Percentiles rank a stretch among this genome's conserved stretches.
These are phyloP conservation scores for Scortechinia acanthostroma DNA, from an alignment of 2,329 filamentous ascomycete species.

Conservation along the genomic window DNA sequence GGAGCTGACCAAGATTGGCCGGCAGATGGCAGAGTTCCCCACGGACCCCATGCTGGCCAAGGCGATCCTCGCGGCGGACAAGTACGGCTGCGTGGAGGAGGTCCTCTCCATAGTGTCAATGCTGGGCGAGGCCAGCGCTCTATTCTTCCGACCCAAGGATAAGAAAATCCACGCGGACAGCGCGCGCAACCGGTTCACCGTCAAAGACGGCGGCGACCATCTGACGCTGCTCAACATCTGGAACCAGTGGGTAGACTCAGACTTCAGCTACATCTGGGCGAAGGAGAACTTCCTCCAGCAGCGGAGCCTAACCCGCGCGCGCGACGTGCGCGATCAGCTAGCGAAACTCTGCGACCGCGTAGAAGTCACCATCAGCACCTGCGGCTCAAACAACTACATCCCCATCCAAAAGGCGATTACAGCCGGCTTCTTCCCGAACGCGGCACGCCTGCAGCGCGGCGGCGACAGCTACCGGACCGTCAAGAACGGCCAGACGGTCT, in stretches of 20 bases:
- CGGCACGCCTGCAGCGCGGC: slow-evolving; percentile 50
- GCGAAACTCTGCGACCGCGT: slow-evolving; percentile 71
- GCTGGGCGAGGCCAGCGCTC: slow-evolving; percentile 77
- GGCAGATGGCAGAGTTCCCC: slow-evolving; percentile 92
- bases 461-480: slow-evolving; percentile 59
- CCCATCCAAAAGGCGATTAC: slow-evolving; percentile 57
- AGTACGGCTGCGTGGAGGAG: slow-evolving; percentile 88
- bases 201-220: slow-evolving; percentile 87
- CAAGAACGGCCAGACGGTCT: slow-evolving; percentile 55
- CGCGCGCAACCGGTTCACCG: slow-evolving; percentile 78
- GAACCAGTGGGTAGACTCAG: slow-evolving; percentile 89
- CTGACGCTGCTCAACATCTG: slow-evolving; percentile 84
- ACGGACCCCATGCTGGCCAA: slow-evolving; percentile 88
- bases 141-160: slow-evolving; percentile 94
- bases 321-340: slow-evolving; percentile 88
- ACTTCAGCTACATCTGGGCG: slow-evolving; percentile 81
- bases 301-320: slow-evolving; percentile 76
- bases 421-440: slow-evolving; percentile 61
- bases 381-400: slow-evolving; percentile 37
- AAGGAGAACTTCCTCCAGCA: slow-evolving; percentile 92
- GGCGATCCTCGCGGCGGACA: slow-evolving; percentile 78
- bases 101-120: slow-evolving; percentile 89
- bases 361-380: slow-evolving; percentile 45
- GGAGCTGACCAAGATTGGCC: slow-evolving; percentile 80
- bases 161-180: slow-evolving; percentile 95